phyloP scores from a whole-genome alignment of 2,329 filamentous ascomycete species.

The Botryotinia globosa region DNA sequence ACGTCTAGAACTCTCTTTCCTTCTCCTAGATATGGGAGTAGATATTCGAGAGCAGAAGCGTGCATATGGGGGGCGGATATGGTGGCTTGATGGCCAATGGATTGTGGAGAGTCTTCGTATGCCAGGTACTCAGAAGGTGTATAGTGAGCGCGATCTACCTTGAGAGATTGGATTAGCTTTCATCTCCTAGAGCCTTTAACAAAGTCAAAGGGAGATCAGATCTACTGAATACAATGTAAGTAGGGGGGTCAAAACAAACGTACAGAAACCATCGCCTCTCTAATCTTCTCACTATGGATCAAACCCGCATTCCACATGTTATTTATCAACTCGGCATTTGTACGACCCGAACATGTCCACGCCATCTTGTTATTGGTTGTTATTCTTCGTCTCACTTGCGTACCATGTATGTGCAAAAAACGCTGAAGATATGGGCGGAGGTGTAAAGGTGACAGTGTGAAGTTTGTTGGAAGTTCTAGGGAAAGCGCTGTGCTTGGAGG shows the following conservation, averaged over 20 bases:
- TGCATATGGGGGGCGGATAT: conserved; percentile 76
- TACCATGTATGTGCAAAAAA: neutral
- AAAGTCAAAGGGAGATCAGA: conserved; percentile 2
- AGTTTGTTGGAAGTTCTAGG: neutral
- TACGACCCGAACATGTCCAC: conserved; percentile 77
- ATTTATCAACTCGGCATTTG: conserved; percentile 72
- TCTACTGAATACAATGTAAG: conserved; percentile 13
- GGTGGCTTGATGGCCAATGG: conserved; percentile 65
- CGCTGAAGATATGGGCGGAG: neutral
- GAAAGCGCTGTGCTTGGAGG: neutral
- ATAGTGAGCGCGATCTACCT: conserved; percentile 90
- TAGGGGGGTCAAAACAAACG: conserved; percentile 22
- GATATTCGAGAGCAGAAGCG: conserved; percentile 60
- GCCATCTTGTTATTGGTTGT: conserved; percentile 61
- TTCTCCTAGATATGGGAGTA: conserved; percentile 56
- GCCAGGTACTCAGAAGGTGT: conserved; percentile 64
- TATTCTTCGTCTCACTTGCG: neutral
- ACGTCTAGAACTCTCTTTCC: conserved; percentile 63
- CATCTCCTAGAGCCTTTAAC: conserved; percentile 14
- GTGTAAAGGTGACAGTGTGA: neutral
- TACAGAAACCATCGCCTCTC: conserved; percentile 76
- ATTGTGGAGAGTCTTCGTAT: conserved; percentile 71
- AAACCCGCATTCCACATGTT: conserved; percentile 72
- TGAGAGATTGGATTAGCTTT: conserved; percentile 15
- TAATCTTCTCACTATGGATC: conserved; percentile 69